Evolutionary conservation across 768 basidiomycete genomes (phyloP).

Genomic region (Russula sp.): DNA sequence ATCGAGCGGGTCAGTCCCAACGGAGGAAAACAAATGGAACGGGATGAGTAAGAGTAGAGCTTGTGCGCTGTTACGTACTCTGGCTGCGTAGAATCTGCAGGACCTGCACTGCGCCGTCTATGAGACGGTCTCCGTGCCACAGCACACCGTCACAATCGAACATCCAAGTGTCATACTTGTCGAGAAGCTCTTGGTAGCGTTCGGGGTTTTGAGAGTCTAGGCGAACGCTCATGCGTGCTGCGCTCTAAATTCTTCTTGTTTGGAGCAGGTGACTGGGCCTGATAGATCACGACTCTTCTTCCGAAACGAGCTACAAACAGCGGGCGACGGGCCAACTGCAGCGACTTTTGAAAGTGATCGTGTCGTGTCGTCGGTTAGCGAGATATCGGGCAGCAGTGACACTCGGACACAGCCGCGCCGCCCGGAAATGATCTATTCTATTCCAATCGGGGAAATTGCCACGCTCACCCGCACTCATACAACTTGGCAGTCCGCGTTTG

Average conservation of each 20-base stretch:
- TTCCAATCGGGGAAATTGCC: background rate
- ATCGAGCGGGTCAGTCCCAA: slow-evolving; percentile 11
- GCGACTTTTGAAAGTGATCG: background rate
- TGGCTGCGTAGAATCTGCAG: slow-evolving; percentile 62
- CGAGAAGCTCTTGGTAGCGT: slow-evolving; percentile 37
- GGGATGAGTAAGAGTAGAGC: background rate
- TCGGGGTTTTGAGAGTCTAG: slow-evolving; percentile 18
- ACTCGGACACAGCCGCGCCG: background rate
- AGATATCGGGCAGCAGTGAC: background rate
- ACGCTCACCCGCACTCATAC: background rate
- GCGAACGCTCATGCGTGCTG: slow-evolving; percentile 18
- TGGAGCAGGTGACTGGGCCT: background rate
- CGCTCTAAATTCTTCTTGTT: slow-evolving; percentile 6
- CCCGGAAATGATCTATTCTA: slow-evolving; percentile 5
- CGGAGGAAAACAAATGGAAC: slow-evolving; percentile 12
- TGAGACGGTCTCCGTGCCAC: slow-evolving; percentile 77
- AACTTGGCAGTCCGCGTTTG: background rate
- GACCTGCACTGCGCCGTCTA: slow-evolving; percentile 75
- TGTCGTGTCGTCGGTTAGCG: slow-evolving; percentile 5
- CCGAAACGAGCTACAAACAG: slow-evolving; percentile 8
- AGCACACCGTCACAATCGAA: slow-evolving; percentile 96
- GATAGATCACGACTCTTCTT: background rate
- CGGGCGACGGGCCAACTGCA: background rate
- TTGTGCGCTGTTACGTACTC: slow-evolving; percentile 44
- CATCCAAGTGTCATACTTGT: slow-evolving; percentile 86